A percentile compares a stretch with the other conserved stretches of the same genome.
These are phyloP conservation scores for Spinellus fusiger DNA, from an alignment of 192 early-diverging fungal species.

Conservation along the genomic window DNA sequence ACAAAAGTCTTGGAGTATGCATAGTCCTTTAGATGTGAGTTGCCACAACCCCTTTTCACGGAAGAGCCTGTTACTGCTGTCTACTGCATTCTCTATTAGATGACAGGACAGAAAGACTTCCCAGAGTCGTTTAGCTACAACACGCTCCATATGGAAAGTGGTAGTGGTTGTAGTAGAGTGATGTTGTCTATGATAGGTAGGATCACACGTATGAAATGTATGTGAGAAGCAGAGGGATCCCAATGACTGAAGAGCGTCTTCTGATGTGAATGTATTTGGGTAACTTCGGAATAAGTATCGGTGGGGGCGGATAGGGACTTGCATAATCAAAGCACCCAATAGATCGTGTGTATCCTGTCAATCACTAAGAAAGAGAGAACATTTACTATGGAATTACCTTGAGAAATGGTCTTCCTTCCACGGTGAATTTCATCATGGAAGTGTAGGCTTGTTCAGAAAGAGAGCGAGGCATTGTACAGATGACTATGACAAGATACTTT, in stretches of 20 bases:
- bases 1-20: conserved; percentile 34
- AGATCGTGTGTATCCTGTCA: conserved; percentile 52
- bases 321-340: conserved; percentile 48
- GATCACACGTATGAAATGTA: conserved; percentile 40
- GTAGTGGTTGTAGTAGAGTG: conserved; percentile 50
- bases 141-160: conserved; percentile 48
- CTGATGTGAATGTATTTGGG: conserved; percentile 46
- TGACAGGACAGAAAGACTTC: conserved; percentile 51
- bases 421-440: conserved; percentile 50
- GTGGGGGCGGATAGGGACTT: conserved; percentile 41
- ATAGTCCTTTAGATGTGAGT: conserved; percentile 44
- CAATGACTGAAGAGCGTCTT: conserved; percentile 45
- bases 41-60: conserved; percentile 39
- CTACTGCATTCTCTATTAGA: conserved; percentile 39
- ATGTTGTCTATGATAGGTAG: conserved; percentile 38
- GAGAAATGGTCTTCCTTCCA: conserved; percentile 49
- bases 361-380: not conserved
- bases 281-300: conserved; percentile 46
- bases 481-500: not conserved
- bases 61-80: conserved; percentile 30
- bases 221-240: conserved; percentile 43
- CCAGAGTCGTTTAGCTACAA: conserved; percentile 51
- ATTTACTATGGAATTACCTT: conserved; percentile 36
- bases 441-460: conserved; percentile 39
- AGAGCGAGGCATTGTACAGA: not conserved